Evolutionary conservation across 2,329 filamentous ascomycete species (phyloP), one percentile per base, ranked within the genome.

Genomic region (Nemania sp.): DNA sequence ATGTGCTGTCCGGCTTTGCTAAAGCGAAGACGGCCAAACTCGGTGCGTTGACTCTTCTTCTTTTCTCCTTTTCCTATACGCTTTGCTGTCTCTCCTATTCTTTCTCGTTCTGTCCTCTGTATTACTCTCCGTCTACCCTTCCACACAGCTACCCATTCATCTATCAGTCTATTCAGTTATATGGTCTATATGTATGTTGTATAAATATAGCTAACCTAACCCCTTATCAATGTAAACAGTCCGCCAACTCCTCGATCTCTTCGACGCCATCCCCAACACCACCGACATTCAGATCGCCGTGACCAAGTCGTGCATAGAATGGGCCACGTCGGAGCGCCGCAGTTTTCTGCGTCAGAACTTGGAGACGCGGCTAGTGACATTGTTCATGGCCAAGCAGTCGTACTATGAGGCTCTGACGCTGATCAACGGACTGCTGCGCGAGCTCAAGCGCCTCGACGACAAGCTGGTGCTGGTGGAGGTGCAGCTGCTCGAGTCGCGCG

Each of bases 251-350:
- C 89, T 99, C 72, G 94, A 99, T 74, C 86, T 97, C 72, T 94
- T 97, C 80, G 86, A 89, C 67, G 84, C 89, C 68, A 97, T 97
- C 66, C 94, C 95, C 68, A 89, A 97, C 76, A 94, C 91, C 66
- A 89, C 89, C 78, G 94, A 99, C 72, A 90, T 88, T 70, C 94
- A 99, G 78, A 91, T 96, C 72, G 79, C 86, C 72, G 91, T 97
- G 67, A 99, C 94, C 69, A 96, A 96, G 77, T 96, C 94, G 76
- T 97, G 91, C 79, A 99, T 99, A 85, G 93, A 97, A 77, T 99
- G 94, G 94, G 94, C 94, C 43, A 90, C 93, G 49, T 89, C 90
- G 47, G 91, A 97, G 78, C 89, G 92, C 66, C 89, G 94, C 70
- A 90, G 91, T 56, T 99, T 99, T 81, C 84, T 99, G 65, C 91